A percentile compares a stretch with the other conserved stretches of the same genome.
Evolutionary conservation across 371 early-diverging fungal species (phyloP).

Genomic region (Mucor racemosus): DNA sequence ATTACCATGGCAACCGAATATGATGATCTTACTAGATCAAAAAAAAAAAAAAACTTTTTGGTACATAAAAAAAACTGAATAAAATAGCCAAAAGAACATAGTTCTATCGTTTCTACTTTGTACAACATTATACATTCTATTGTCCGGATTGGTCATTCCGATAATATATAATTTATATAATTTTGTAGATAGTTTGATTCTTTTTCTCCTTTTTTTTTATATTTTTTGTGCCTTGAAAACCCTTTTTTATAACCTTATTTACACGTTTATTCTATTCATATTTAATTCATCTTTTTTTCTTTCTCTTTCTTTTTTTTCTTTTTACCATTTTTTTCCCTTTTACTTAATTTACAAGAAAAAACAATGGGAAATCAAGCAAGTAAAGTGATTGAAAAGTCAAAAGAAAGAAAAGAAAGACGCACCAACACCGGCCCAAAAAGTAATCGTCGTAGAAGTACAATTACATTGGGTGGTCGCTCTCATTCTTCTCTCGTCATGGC

Average conservation of each 20-base stretch:
- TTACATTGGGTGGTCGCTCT: slow-evolving; percentile 36
- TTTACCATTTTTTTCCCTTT: neutral
- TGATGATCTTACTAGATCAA: too few species aligned
- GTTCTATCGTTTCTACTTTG: slow-evolving; percentile 13
- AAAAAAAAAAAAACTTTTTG: too few species aligned
- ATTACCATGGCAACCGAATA: neutral
- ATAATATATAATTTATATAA: slow-evolving; percentile 4
- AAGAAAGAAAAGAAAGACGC: slow-evolving; percentile 36
- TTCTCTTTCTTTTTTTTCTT: slow-evolving; percentile 9
- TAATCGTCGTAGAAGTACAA: slow-evolving; percentile 42
- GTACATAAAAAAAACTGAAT: neutral
- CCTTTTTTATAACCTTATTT: slow-evolving; percentile 5
- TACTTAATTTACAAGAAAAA: neutral
- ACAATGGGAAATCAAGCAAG: slow-evolving; percentile 55
- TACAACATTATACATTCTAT: slow-evolving; percentile 21
- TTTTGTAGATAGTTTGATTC: slow-evolving; percentile 8
- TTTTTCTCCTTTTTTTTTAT: slow-evolving; percentile 10
- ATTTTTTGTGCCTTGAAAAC: slow-evolving; percentile 11
- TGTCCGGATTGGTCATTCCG: slow-evolving; percentile 33
- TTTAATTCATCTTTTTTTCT: slow-evolving; percentile 7
- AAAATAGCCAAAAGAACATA: neutral
- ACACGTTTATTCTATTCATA: neutral
- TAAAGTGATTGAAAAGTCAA: slow-evolving; percentile 40
- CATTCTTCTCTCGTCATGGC: slow-evolving; percentile 28
- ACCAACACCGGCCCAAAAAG: slow-evolving; percentile 26